A percentile compares a stretch with the other conserved stretches of the same genome.
Conservation (phyloP, 805 yeast genomes). For the Suhomyces sp. region DNA sequence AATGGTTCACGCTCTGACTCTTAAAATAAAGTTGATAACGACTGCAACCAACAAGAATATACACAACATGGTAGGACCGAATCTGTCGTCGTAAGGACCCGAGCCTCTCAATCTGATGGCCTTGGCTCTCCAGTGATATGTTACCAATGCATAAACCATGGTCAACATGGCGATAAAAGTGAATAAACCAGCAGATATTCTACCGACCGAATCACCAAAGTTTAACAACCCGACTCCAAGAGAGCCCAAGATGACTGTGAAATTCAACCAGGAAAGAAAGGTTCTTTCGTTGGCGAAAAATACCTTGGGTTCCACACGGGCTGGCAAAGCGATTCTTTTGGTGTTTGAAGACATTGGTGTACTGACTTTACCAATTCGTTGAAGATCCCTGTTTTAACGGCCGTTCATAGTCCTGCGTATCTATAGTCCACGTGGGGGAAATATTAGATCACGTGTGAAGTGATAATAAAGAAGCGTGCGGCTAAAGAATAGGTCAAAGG, state of each 20-base stretch:
- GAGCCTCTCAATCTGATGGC: conserved; percentile 97
- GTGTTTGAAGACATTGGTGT: conserved; percentile 31
- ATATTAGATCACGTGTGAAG: neutral
- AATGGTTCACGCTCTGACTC: conserved; percentile 53
- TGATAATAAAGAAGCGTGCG: neutral
- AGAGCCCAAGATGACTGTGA: conserved; percentile 97
- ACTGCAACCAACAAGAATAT: conserved; percentile 91
- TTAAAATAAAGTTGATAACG: conserved; percentile 83
- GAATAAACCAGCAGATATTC: conserved; percentile 89
- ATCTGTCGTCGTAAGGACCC: conserved; percentile 98
- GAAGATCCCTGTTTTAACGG: neutral
- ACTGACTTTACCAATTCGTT: neutral
- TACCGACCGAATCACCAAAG: conserved; percentile 92
- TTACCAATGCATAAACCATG: conserved; percentile 90
- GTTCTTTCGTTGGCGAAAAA: conserved; percentile 99
- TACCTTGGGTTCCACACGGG: conserved; percentile 97
- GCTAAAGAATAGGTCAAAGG: neutral
- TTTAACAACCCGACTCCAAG: conserved; percentile 93
- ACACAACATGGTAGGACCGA: conserved; percentile 97
- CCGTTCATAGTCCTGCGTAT: neutral
- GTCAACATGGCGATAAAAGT: conserved; percentile 97
- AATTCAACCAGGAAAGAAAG: conserved; percentile 95
- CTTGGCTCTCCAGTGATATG: conserved; percentile 99
- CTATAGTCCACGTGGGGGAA: neutral
- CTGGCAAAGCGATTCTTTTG: conserved; percentile 95